Evolutionary conservation across 2,329 filamentous ascomycete genomes (phyloP).

Genomic region (Blumeria hordei): DNA sequence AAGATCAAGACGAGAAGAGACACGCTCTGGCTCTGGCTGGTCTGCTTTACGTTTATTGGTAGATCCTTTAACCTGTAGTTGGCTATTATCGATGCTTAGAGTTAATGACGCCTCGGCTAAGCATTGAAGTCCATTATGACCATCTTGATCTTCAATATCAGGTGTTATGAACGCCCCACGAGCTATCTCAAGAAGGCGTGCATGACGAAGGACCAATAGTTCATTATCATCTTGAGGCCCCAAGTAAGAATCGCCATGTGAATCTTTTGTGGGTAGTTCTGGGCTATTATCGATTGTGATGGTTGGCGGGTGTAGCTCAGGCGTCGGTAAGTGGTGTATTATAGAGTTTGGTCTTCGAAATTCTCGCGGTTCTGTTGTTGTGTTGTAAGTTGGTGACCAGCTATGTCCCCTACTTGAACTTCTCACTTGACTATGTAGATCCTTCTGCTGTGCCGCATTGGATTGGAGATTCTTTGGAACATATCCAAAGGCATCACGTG

Average conservation of each 20-base stretch:
- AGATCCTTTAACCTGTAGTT: background rate
- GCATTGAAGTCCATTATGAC: constrained; percentile 7
- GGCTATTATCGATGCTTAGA: constrained; percentile 1
- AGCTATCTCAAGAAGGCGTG: constrained; percentile 1
- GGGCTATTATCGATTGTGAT: background rate
- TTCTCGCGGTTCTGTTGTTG: constrained; percentile 1
- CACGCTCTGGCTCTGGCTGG: constrained; percentile 1
- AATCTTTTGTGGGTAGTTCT: background rate
- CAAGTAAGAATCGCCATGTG: background rate
- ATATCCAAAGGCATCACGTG: constrained; percentile 1
- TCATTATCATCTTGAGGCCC: constrained; percentile 1
- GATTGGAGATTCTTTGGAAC: background rate
- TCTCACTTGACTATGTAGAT: background rate
- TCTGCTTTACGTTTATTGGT: constrained; percentile 2
- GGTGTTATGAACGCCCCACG: constrained; percentile 1
- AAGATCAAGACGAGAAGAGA: constrained; percentile 1
- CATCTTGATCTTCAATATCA: constrained; percentile 4
- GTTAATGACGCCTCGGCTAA: constrained; percentile 4
- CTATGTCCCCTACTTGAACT: background rate
- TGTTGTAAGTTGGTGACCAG: background rate
- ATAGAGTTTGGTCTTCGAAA: constrained; percentile 2
- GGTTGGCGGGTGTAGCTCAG: background rate
- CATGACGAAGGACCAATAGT: constrained; percentile 1
- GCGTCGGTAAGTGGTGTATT: background rate
- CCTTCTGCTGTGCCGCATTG: background rate